These are phyloP conservation scores for Diaporthe ampelina DNA, from an alignment of 2,329 filamentous ascomycete species.

Conservation along the genomic window DNA sequence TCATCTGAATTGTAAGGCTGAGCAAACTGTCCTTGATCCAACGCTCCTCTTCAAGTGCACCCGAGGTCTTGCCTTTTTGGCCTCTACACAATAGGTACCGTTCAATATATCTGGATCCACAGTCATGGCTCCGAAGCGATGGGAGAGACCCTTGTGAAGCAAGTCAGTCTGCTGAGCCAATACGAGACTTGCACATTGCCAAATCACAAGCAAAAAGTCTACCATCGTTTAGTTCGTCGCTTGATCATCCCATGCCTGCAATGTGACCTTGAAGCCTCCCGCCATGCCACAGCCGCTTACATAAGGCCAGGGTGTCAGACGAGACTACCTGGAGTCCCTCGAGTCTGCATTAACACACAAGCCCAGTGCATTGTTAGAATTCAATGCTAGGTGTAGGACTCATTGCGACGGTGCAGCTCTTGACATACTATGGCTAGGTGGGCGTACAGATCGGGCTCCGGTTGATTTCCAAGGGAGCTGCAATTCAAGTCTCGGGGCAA, in stretches of 20 bases:
- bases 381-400: not conserved
- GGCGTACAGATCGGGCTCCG: too few relatives aligned
- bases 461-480: too few relatives aligned
- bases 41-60: not conserved
- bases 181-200: not conserved
- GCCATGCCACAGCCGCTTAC: constrained; percentile 2
- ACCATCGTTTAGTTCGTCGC: constrained; percentile 3
- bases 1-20: constrained; percentile 17
- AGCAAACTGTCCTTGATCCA: not conserved
- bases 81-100: not conserved
- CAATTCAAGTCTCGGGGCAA: too few relatives aligned
- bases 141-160: not conserved
- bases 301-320: not conserved
- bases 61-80: not conserved
- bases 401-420: not conserved
- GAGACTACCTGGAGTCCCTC: not conserved
- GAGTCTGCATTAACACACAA: not conserved
- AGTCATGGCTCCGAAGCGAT: not conserved
- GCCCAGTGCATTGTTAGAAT: not conserved
- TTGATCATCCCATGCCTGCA: constrained; percentile 4
- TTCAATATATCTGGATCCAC: not conserved
- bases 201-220: not conserved
- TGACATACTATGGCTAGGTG: not conserved
- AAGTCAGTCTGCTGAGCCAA: not conserved
- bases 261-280: constrained; percentile 16